Evolutionary conservation across 306 rosid genomes (phyloP), one percentile per base, ranked within the genome.

Genomic region (Hippophae rhamnoides): DNA sequence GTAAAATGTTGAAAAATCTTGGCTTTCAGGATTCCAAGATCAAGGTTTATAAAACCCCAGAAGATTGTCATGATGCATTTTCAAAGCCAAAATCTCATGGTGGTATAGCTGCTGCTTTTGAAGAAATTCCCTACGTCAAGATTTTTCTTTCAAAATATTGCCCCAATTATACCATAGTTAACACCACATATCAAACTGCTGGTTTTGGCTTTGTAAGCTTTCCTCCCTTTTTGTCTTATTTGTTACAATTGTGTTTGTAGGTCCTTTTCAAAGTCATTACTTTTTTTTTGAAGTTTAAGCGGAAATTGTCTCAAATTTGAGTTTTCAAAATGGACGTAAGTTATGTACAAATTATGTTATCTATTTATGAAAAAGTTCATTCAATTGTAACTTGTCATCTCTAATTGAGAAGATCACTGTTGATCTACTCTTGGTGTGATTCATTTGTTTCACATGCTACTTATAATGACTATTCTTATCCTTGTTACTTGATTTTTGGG

Each of bases 91-190:
- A 58, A 53, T 48, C 5, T 43, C 76, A 69, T 6, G 85, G 83
- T 47, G 83, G 92, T n/a, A 81, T 84, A 57, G 63, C 69, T 56
- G 85, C 83, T 65, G 75, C 73, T 6, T 61, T 85, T 50, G 75
- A 75, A 10, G 88, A 77, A 71, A 67, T 57, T 9, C 87, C 83
- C 0, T 79, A 81, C 18, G 62, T 72, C 53, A 72, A 69, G 56
- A 65, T 31, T 13, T 69, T 84, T 56, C 69, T 76, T 41, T 74
- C 63, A 64, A 67, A 23, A 23, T 61, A 69, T 14, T 79, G 83
- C 63, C 67, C 81, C 54, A 74, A 72, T 47, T 84, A 76, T 53
- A 53, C 69, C 64, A 79, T 76, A 79, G 65, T 79, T 49, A 81
- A 73, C 41, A 81, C 87, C 0, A 69, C 52, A 54, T 79, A 74